Percentiles rank a stretch among this genome's conserved stretches.
Evolutionary conservation across 805 yeast species (phyloP).

Genomic region (Candida montana): DNA sequence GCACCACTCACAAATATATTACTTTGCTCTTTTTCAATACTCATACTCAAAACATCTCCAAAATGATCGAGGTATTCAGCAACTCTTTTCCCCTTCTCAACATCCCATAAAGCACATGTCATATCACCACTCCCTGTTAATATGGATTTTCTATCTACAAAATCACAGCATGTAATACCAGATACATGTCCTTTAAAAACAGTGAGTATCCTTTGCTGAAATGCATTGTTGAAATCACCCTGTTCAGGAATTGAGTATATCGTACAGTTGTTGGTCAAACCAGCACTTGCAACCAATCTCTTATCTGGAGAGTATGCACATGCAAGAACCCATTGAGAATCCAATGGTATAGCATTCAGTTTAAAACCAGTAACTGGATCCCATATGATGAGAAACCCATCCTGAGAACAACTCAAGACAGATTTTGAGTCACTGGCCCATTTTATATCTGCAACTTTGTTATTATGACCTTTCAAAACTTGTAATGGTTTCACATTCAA

Average conservation of each 20-base stretch:
- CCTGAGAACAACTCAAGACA: conserved; percentile 74
- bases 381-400: conserved; percentile 83
- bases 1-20: conserved; percentile 54
- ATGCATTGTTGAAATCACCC: conserved; percentile 23
- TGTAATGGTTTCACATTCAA: conserved; percentile 34
- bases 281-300: conserved; percentile 69
- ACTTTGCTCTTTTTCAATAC: conserved; percentile 22
- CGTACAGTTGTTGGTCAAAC: conserved; percentile 74
- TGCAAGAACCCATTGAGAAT: conserved; percentile 72
- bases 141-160: conserved; percentile 49
- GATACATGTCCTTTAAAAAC: conserved; percentile 78
- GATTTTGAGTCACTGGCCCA: conserved; percentile 64
- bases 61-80: conserved; percentile 59
- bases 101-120: conserved; percentile 78
- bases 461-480: conserved; percentile 51
- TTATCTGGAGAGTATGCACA: conserved; percentile 71
- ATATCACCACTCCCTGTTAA: conserved; percentile 79
- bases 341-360: conserved; percentile 62
- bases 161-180: conserved; percentile 71
- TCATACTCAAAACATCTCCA: conserved; percentile 61
- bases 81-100: conserved; percentile 48
- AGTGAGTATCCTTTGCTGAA: conserved; percentile 40
- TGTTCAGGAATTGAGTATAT: conserved; percentile 43
- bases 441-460: conserved; percentile 61
- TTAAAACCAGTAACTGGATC: conserved; percentile 70